A percentile compares a stretch with the other conserved stretches of the same genome.
These are phyloP conservation scores for Bolboschoenus planiculmis DNA, from an alignment of 176 grass and related monocot genomes.

Conservation along the genomic window DNA sequence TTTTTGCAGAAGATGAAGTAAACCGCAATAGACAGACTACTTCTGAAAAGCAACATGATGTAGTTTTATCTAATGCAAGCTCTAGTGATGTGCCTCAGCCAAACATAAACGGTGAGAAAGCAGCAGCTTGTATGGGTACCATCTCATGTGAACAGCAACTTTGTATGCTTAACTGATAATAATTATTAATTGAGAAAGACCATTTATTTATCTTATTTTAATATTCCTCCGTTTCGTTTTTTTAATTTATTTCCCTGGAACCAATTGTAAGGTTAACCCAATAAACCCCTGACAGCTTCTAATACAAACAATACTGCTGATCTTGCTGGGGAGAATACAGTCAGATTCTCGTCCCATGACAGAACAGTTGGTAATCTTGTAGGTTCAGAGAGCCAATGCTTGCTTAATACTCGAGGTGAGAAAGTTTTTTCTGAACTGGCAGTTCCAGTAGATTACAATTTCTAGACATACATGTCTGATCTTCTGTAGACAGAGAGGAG, in stretches of 20 bases:
- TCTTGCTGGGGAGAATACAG: background rate
- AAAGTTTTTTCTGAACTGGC: background rate
- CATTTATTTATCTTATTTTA: background rate
- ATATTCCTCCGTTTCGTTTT: background rate
- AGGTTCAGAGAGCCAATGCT: background rate
- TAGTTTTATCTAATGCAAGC: background rate
- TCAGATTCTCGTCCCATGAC: background rate
- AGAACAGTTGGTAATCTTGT: background rate
- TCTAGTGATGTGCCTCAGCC: background rate
- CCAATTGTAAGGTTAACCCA: background rate
- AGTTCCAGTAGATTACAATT: background rate
- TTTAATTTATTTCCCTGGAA: background rate
- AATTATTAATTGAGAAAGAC: background rate
- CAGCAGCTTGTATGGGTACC: background rate
- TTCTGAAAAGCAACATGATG: background rate
- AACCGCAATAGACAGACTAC: background rate
- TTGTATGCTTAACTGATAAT: background rate
- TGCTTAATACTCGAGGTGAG: background rate
- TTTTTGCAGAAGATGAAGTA: conserved; percentile 6
- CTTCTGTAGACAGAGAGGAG: background rate
- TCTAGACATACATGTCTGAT: background rate
- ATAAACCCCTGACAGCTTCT: background rate
- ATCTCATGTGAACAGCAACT: background rate
- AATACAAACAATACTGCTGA: background rate
- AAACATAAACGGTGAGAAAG: background rate